Conservation (phyloP, 1,284 basidiomycete species). For the Anthracocystis walkeri region DNA sequence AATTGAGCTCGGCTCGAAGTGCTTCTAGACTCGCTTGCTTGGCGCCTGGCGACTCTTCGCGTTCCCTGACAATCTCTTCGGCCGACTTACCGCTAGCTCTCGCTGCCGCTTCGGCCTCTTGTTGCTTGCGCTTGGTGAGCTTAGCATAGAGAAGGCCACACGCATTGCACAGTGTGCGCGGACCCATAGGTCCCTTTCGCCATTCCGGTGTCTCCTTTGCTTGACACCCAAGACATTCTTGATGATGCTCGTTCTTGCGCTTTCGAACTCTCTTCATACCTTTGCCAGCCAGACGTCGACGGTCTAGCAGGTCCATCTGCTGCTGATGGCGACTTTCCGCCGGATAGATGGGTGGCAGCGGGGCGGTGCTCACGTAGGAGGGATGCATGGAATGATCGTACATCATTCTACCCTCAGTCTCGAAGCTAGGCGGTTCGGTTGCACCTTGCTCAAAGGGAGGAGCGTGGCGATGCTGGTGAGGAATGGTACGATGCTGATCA, state of each 20-base stretch:
- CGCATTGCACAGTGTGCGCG: slow-evolving; percentile 63
- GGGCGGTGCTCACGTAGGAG: neutral
- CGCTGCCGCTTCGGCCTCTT: slow-evolving; percentile 46
- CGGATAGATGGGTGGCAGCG: slow-evolving; percentile 10
- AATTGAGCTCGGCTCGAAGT: slow-evolving; percentile 46
- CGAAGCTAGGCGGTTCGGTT: slow-evolving; percentile 4
- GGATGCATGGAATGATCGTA: slow-evolving; percentile 11
- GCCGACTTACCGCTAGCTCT: slow-evolving; percentile 39
- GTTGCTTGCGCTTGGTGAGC: slow-evolving; percentile 48
- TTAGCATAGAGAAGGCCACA: slow-evolving; percentile 67
- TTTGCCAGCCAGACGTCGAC: slow-evolving; percentile 42
- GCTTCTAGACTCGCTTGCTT: slow-evolving; percentile 53
- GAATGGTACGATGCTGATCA: slow-evolving; percentile 21
- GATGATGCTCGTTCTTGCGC: slow-evolving; percentile 53
- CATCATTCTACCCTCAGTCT: neutral
- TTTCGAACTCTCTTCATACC: slow-evolving; percentile 51
- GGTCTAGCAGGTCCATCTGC: slow-evolving; percentile 42
- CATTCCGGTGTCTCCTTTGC: slow-evolving; percentile 65
- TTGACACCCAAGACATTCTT: slow-evolving; percentile 52
- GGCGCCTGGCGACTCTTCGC: slow-evolving; percentile 46
- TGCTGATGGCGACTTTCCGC: slow-evolving; percentile 32
- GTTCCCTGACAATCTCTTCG: slow-evolving; percentile 39
- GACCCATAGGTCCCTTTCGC: slow-evolving; percentile 67
- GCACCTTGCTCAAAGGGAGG: slow-evolving; percentile 2
- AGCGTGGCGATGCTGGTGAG: neutral